Evolutionary conservation across 441 rosid genomes (phyloP).

Genomic region (Arabidopsis hybrid): DNA sequence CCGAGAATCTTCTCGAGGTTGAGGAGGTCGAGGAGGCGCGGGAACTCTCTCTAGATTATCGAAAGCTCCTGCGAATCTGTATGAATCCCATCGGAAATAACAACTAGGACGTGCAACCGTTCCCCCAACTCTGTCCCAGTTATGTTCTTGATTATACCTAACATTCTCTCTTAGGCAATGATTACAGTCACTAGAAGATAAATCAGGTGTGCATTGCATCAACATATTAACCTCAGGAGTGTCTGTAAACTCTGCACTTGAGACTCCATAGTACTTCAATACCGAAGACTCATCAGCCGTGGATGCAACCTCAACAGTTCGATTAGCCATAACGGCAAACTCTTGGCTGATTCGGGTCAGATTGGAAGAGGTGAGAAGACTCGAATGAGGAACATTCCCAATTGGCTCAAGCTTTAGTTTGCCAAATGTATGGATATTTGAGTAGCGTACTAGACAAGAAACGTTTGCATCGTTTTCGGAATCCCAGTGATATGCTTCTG

Average conservation of each 20-base stretch:
- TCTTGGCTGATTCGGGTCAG: constrained; percentile 20
- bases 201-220: constrained; percentile 50
- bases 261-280: constrained; percentile 38
- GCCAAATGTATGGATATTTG: constrained; percentile 23
- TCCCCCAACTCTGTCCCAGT: constrained; percentile 41
- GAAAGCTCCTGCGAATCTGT: constrained; percentile 12
- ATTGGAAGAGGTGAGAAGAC: constrained; percentile 6
- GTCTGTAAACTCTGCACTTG: constrained; percentile 20
- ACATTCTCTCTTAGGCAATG: constrained; percentile 31
- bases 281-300: constrained; percentile 23
- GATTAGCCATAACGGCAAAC: constrained; percentile 32
- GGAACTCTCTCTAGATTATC: constrained; percentile 5
- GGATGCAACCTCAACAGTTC: constrained; percentile 11
- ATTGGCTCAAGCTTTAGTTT: constrained; percentile 25
- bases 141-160: constrained; percentile 8
- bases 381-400: background rate
- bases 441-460: constrained; percentile 39
- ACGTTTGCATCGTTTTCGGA: background rate
- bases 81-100: constrained; percentile 49
- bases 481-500: constrained; percentile 31
- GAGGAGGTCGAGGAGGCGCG: constrained; percentile 26
- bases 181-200: constrained; percentile 39
- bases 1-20: background rate
- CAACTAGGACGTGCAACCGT: constrained; percentile 37
- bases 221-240: constrained; percentile 14